Conservation (phyloP, 306 rosid genomes). For the Cicer chorassanicum region DNA sequence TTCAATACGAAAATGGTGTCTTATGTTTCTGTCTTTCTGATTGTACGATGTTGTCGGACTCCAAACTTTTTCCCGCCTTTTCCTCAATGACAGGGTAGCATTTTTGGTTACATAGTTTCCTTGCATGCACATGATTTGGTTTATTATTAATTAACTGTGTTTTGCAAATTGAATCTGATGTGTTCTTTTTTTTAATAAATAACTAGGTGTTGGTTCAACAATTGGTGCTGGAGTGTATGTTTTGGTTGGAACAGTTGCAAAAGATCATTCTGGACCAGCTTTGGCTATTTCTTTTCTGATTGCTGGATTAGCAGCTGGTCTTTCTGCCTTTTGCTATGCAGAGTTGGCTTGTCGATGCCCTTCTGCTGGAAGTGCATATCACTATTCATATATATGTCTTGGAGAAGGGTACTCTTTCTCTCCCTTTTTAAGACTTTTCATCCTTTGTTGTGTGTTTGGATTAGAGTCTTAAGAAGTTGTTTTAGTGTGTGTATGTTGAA, state of each 20-base stretch:
- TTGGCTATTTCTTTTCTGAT: conserved; percentile 77
- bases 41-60: conserved; percentile 25
- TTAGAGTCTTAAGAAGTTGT: background rate
- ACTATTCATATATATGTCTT: conserved; percentile 85
- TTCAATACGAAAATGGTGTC: background rate
- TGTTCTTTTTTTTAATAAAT: conserved; percentile 25
- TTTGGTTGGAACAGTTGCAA: conserved; percentile 94
- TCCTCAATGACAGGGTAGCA: background rate
- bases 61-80: conserved; percentile 31
- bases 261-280: conserved; percentile 92
- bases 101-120: conserved; percentile 2
- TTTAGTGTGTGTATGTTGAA: background rate
- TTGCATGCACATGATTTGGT: conserved; percentile 23
- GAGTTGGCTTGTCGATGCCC: conserved; percentile 95
- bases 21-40: conserved; percentile 34
- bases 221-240: conserved; percentile 98
- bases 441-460: conserved; percentile 4
- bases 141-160: background rate
- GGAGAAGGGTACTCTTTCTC: conserved; percentile 83
- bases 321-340: conserved; percentile 97
- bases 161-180: conserved; percentile 10
- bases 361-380: conserved; percentile 99
- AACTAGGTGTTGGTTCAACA: conserved; percentile 90
- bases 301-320: conserved; percentile 92
- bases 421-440: background rate